Percentiles rank a stretch among this genome's conserved stretches.
Evolutionary conservation across 2,329 filamentous ascomycete genomes (phyloP).

Genomic region (Beauveria sp.): DNA sequence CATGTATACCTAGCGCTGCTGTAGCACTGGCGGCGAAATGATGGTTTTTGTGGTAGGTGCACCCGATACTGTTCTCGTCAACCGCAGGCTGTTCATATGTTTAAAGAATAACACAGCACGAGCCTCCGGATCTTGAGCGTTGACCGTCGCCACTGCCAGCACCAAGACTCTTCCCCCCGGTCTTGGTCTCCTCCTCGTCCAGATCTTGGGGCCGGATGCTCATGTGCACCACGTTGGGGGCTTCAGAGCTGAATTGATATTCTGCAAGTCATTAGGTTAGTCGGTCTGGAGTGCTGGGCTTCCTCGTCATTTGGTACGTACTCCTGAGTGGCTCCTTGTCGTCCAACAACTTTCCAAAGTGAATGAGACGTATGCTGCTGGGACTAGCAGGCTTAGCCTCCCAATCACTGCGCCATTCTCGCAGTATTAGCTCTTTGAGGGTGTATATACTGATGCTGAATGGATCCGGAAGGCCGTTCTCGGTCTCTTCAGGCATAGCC

Average conservation of each 20-base stretch:
- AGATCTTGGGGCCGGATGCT: constrained; percentile 81
- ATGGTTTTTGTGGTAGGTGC: neutral
- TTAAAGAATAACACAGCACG: constrained; percentile 47
- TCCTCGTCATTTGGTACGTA: constrained; percentile 35
- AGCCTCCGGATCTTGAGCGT: constrained; percentile 31
- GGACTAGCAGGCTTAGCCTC: constrained; percentile 79
- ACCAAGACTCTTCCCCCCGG: constrained; percentile 45
- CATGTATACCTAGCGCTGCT: neutral
- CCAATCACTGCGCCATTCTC: constrained; percentile 92
- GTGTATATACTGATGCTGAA: constrained; percentile 91
- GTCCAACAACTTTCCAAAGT: constrained; percentile 83
- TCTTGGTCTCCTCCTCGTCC: constrained; percentile 70
- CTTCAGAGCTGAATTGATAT: constrained; percentile 67
- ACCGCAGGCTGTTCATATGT: constrained; percentile 27
- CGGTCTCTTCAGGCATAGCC: constrained; percentile 58
- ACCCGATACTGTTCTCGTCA: neutral
- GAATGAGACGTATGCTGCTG: constrained; percentile 82
- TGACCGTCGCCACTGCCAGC: constrained; percentile 33
- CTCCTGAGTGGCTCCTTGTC: constrained; percentile 81
- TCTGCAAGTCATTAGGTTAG: constrained; percentile 41
- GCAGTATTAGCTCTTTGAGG: constrained; percentile 85
- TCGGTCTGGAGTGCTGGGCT: neutral
- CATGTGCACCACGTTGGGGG: constrained; percentile 89
- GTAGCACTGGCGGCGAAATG: neutral
- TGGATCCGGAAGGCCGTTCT: constrained; percentile 59